phyloP scores from a whole-genome alignment of 2,329 filamentous ascomycete genomes.

The Fonsecaea pugnacius region DNA sequence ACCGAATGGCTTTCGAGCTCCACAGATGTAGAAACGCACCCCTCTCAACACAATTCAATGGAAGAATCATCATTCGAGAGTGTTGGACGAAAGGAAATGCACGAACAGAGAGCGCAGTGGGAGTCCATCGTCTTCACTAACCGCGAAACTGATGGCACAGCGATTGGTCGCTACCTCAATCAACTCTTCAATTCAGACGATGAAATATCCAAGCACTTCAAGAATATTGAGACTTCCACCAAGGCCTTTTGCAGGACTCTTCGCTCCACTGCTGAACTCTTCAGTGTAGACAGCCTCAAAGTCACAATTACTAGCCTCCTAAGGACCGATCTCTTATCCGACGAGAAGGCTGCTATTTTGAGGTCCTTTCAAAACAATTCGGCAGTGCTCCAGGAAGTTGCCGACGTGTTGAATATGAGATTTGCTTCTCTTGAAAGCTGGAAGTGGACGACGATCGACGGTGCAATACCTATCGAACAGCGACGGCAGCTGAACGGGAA shows the following conservation, averaged over 20 bases:
- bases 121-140: slow-evolving; percentile 61
- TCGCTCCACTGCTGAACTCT: slow-evolving; percentile 42
- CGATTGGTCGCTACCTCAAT: slow-evolving; percentile 57
- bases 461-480: slow-evolving; percentile 52
- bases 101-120: slow-evolving; percentile 59
- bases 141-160: slow-evolving; percentile 51
- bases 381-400: slow-evolving; percentile 58
- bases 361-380: slow-evolving; percentile 57
- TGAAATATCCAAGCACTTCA: slow-evolving; percentile 49
- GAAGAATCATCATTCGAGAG: slow-evolving; percentile 49
- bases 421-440: slow-evolving; percentile 57
- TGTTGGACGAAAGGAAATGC: slow-evolving; percentile 59
- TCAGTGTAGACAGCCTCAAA: slow-evolving; percentile 50
- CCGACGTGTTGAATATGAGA: slow-evolving; percentile 63
- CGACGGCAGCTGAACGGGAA: slow-evolving; percentile 61
- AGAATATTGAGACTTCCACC: slow-evolving; percentile 48
- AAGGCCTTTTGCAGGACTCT: slow-evolving; percentile 44
- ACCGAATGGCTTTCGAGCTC: slow-evolving; percentile 58
- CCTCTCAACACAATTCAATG: slow-evolving; percentile 35
- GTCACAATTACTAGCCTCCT: slow-evolving; percentile 57
- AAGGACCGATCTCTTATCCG: slow-evolving; percentile 55
- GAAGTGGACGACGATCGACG: slow-evolving; percentile 52
- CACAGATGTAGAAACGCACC: slow-evolving; percentile 30
- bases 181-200: slow-evolving; percentile 55
- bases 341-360: slow-evolving; percentile 56